Evolutionary conservation across 1,284 basidiomycete genomes (phyloP).

Genomic region (Dichomitus squalens): DNA sequence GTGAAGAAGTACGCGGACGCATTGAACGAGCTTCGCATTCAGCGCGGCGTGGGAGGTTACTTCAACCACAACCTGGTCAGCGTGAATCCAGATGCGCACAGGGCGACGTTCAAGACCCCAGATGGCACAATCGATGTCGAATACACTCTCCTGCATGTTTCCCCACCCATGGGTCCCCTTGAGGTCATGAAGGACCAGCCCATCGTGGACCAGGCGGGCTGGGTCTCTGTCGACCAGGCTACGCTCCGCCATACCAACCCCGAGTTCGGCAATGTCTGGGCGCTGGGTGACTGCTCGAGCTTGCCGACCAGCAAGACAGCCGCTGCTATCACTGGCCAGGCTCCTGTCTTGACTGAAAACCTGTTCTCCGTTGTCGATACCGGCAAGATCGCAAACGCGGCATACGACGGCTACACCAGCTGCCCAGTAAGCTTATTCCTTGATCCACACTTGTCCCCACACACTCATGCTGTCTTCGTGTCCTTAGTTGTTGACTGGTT

Average conservation of each 20-base stretch:
- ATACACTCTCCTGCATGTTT: slow-evolving; percentile 87
- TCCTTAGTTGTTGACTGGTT: slow-evolving; percentile 76
- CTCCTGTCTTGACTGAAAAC: slow-evolving; percentile 93
- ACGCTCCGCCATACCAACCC: slow-evolving; percentile 86
- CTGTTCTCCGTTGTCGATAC: slow-evolving; percentile 75
- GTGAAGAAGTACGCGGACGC: slow-evolving; percentile 92
- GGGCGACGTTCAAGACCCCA: slow-evolving; percentile 82
- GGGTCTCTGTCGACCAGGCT: slow-evolving; percentile 83
- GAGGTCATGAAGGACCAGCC: slow-evolving; percentile 82
- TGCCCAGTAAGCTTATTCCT: slow-evolving; percentile 62
- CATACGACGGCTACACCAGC: slow-evolving; percentile 85
- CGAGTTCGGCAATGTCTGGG: slow-evolving; percentile 83
- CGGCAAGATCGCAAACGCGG: slow-evolving; percentile 67
- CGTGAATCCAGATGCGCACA: slow-evolving; percentile 69
- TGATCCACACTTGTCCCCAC: neutral
- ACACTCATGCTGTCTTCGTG: neutral
- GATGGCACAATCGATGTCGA: slow-evolving; percentile 72
- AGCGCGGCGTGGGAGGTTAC: slow-evolving; percentile 79
- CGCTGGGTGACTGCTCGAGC: slow-evolving; percentile 88
- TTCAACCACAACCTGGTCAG: slow-evolving; percentile 88
- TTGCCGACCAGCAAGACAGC: slow-evolving; percentile 96
- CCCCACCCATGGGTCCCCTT: slow-evolving; percentile 90
- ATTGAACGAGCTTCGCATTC: slow-evolving; percentile 75
- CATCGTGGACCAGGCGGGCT: slow-evolving; percentile 81
- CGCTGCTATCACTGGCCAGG: slow-evolving; percentile 90